Base-by-base conservation (phyloP, 2,329 filamentous ascomycete genomes). In the Dactylellina haptotyla region DNA sequence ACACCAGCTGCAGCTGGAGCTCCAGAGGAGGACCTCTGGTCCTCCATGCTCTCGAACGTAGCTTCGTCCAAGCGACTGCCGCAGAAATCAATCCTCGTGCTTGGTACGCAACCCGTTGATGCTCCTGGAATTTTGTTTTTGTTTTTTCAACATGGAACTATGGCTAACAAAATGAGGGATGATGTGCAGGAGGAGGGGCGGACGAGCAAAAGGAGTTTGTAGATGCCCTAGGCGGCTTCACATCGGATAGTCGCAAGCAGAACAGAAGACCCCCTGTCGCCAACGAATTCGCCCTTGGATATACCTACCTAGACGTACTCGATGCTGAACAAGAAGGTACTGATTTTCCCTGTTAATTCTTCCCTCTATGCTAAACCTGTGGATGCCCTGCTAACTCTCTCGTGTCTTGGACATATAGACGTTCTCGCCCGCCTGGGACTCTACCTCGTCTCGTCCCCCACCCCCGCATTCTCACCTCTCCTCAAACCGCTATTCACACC, bases 291-390 rank as follows among this genome's bases (percentile, higher is more conserved):
- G 93, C 93, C 9, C 83, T 97, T 71, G 93, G 93, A 57, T 97
- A 97, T 80, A 97, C 93, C 61, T 97, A 97, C 82, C 92, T 96
- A 80, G 92, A 97, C 82, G 92, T 97, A 37, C 85, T 97, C 37
- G 93, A 97, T 81, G 90, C 92, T 65, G 93, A 97, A 80, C 93
- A 96, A 81, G 94, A 97, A 84, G 91, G 91, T 93, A 82, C 70
- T 81, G 41, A 57, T 12, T 41, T 18, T n/a, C 46, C 39, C 41
- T 34, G 16, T 20, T 28, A 39, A 57, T 20, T 56, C 6, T 30
- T 67, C 69, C 32, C 64, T 16, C 57, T 32, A 61, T 65, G 45
- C 48, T 5, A 23, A 20, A 43, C 23, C 30, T 8, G 2, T 18
- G 23, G 30, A 8, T 39, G 12, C 16, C 5, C 26, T 30, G 3